A percentile compares a stretch with the other conserved stretches of the same genome.
Evolutionary conservation across 306 rosid genomes (phyloP).

Genomic region (Inga oerstediana): DNA sequence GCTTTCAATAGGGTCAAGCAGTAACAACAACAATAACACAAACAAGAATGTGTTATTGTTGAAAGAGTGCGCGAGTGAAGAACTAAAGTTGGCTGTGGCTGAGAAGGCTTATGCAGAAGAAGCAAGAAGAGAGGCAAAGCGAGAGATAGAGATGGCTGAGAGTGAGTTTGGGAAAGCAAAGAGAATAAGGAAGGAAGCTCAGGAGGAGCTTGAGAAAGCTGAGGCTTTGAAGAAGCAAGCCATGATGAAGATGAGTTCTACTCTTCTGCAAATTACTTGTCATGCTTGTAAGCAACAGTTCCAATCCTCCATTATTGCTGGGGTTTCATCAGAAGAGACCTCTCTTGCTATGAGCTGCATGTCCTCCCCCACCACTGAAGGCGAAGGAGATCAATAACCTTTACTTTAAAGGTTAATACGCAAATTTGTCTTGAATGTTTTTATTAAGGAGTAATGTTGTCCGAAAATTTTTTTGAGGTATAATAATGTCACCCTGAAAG

Average conservation of each 20-base stretch:
- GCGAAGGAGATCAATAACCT: conserved; percentile 56
- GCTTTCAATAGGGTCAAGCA: conserved; percentile 73
- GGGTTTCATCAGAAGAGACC: conserved; percentile 63
- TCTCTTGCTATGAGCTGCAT: conserved; percentile 79
- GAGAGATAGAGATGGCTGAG: conserved; percentile 78
- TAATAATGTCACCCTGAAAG: too few relatives aligned
- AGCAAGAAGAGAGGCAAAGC: conserved; percentile 78
- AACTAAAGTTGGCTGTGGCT: conserved; percentile 64
- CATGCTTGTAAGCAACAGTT: conserved; percentile 79
- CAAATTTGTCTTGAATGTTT: too few relatives aligned
- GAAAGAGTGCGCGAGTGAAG: conserved; percentile 51
- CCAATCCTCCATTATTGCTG: conserved; percentile 40
- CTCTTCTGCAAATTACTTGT: conserved; percentile 82
- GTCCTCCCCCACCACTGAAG: conserved; percentile 88
- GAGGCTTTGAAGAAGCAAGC: conserved; percentile 78
- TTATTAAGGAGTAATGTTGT: too few relatives aligned
- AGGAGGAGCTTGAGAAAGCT: conserved; percentile 72
- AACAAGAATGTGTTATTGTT: conserved; percentile 16
- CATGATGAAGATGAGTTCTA: conserved; percentile 63
- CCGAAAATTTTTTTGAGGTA: too few relatives aligned
- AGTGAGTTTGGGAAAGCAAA: conserved; percentile 80
- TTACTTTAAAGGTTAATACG: too few relatives aligned
- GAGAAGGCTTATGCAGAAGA: conserved; percentile 83
- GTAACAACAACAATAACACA: not conserved
- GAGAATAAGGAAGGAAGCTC: conserved; percentile 81